A percentile compares a stretch with the other conserved stretches of the same genome.
Evolutionary conservation across 1,284 basidiomycete genomes (phyloP).

Genomic region (Papiliotrema fonsecae): DNA sequence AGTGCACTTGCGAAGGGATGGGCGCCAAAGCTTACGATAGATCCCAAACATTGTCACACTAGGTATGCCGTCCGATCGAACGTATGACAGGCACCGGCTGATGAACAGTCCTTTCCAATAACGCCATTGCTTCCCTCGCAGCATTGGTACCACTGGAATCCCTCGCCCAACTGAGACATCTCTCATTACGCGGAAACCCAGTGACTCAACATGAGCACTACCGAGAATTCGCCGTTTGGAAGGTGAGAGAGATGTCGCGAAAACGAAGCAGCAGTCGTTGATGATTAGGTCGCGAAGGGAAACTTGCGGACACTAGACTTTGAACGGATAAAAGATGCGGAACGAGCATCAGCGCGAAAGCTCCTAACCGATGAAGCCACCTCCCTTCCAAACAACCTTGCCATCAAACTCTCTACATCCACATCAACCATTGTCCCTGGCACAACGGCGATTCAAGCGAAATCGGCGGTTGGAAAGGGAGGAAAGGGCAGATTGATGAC

Average conservation of each 20-base stretch:
- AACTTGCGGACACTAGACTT: conserved; percentile 90
- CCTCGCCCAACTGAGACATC: conserved; percentile 70
- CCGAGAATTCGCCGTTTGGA: conserved; percentile 71
- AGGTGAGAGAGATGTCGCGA: conserved; percentile 54
- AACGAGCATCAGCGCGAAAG: conserved; percentile 66
- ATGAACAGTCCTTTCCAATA: conserved; percentile 39
- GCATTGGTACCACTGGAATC: conserved; percentile 77
- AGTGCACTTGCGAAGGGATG: conserved; percentile 9
- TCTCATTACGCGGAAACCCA: conserved; percentile 85
- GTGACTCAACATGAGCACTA: conserved; percentile 92
- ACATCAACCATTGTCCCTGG: conserved; percentile 64
- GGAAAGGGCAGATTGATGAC: conserved; percentile 72
- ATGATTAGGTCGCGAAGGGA: conserved; percentile 42
- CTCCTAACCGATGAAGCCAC: conserved; percentile 70
- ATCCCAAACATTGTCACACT: conserved; percentile 48
- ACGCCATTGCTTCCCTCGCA: conserved; percentile 67
- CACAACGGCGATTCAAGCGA: conserved; percentile 39
- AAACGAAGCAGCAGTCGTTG: no score
- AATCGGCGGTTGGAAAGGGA: conserved; percentile 20
- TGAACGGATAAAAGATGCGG: conserved; percentile 89
- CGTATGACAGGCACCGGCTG: not conserved
- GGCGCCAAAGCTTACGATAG: conserved; percentile 16
- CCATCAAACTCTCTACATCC: conserved; percentile 67
- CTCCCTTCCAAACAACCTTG: conserved; percentile 71
- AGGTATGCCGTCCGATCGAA: conserved; percentile 21